phyloP scores from a whole-genome alignment of 2,329 filamentous ascomycete genomes.

The Ceratocystis diversiconidia region DNA sequence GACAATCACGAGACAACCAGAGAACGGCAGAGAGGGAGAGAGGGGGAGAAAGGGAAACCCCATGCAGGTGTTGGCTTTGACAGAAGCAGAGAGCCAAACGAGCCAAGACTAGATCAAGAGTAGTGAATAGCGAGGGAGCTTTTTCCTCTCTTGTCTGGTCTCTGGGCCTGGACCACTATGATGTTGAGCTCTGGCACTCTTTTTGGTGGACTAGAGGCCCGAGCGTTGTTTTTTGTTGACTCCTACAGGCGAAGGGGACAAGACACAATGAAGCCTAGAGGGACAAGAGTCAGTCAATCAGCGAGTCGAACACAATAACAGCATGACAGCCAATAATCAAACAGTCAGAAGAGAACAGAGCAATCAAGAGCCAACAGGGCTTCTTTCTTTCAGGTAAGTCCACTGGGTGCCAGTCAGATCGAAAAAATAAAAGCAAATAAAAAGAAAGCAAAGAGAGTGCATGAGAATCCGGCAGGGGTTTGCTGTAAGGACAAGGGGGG shows the following conservation, averaged over 20 bases:
- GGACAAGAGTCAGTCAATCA: not conserved
- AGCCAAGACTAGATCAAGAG: not conserved
- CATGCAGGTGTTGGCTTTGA: not conserved
- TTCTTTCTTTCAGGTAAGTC: not conserved
- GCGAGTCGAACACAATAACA: too few species aligned
- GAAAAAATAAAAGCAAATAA: not conserved
- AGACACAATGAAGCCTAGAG: not conserved
- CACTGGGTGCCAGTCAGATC: not conserved
- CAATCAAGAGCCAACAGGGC: not conserved
- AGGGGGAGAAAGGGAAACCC: not conserved
- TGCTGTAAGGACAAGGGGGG: not conserved
- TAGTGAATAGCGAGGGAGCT: not conserved
- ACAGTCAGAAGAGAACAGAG: not conserved
- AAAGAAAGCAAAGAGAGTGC: not conserved
- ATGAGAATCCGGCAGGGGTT: not conserved
- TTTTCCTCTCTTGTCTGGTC: not conserved
- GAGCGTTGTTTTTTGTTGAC: not conserved
- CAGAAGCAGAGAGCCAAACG: not conserved
- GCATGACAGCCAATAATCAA: not conserved
- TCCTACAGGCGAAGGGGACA: not conserved
- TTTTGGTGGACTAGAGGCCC: not conserved
- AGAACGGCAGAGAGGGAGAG: not conserved
- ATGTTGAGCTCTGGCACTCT: not conserved
- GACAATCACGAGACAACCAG: not conserved
- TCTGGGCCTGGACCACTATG: not conserved